Base-by-base conservation (phyloP, 1,139 yeast species). In the Nadsonia commutata region DNA sequence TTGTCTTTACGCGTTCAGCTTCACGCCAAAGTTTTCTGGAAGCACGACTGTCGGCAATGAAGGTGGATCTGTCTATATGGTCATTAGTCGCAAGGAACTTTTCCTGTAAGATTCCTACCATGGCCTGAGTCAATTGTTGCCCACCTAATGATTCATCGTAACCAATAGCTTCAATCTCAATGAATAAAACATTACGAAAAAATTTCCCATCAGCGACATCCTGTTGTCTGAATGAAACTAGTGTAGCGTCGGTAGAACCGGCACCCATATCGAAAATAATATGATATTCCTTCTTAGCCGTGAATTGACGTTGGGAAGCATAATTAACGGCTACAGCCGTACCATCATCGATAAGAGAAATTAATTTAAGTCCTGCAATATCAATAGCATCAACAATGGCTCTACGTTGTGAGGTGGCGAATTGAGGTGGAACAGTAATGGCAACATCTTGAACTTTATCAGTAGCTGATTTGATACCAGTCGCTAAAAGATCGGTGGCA, bases 221-320 rank as follows among this genome's bases (percentile, higher is more conserved):
- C 8, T 63, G 63, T 27, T 74, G 73, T 36, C 66, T 63, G 49
- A 78, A 67, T 1, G 90, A 77, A 45, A 88, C 77, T 27, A 90
- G 64, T 0, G 97, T 81, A 2, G 95, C 94, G 45, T 79, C 76
- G 0, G 94, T 82, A 0, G 94, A 78, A 1, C 95, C 94, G 2
- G 95, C 93, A 42, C 99, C 99, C 72, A 82, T 74, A 59, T 90
- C 98, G 59, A 79, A 85, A 27, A 93, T 72, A 43, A 86, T 59
- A 55, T 82, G 84, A 55, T 79, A 74, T 52, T 78, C 76, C 43
- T 68, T 65, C 13, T 59, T 60, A 3, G 67, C 69, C 22, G 53
- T 45, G 45, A 65, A 63, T 48, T 59, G 54, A 43, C 72, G 66
- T 36, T 69, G 71, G 37, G 80, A 68, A 18, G 74, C 70, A 58